These are phyloP conservation scores for Xylaria telfairii DNA, from an alignment of 495 filamentous ascomycete species.

Conservation along the genomic window DNA sequence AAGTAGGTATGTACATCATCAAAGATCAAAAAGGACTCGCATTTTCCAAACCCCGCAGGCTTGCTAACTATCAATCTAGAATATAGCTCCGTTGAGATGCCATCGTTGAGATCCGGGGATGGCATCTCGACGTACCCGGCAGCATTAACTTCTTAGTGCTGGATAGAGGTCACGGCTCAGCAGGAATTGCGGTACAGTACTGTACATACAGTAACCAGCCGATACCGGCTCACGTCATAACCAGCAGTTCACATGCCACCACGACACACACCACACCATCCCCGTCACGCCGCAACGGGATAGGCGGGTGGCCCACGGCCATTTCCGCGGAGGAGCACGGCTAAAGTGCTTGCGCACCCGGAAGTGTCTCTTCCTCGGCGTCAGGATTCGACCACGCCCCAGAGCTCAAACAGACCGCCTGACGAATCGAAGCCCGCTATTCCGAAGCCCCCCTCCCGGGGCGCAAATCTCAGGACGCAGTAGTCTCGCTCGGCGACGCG, in stretches of 20 bases:
- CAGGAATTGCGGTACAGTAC: no score
- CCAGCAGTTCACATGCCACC: constrained; percentile 7
- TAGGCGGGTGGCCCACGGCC: not conserved
- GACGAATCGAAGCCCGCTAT: constrained; percentile 1
- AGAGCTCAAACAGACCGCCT: not conserved
- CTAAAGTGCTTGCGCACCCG: not conserved
- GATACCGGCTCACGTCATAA: constrained; percentile 24
- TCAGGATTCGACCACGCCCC: not conserved
- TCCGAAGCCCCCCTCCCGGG: not conserved
- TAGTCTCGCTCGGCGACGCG: not conserved
- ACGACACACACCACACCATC: not conserved
- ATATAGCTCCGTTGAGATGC: no score
- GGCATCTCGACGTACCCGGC: not conserved
- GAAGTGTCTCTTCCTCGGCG: not conserved
- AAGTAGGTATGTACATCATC: not conserved
- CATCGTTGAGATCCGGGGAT: not conserved
- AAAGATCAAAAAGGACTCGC: not conserved
- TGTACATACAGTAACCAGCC: not conserved
- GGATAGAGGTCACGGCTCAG: not conserved
- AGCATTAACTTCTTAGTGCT: not conserved
- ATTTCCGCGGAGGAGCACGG: constrained; percentile 18
- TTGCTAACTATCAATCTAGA: not conserved
- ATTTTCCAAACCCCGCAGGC: not conserved
- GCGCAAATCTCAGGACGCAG: not conserved
- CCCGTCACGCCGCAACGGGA: constrained; percentile 10